Evolutionary conservation across 306 rosid species (phyloP).

Genomic region (Gastrolobium bilobum): DNA sequence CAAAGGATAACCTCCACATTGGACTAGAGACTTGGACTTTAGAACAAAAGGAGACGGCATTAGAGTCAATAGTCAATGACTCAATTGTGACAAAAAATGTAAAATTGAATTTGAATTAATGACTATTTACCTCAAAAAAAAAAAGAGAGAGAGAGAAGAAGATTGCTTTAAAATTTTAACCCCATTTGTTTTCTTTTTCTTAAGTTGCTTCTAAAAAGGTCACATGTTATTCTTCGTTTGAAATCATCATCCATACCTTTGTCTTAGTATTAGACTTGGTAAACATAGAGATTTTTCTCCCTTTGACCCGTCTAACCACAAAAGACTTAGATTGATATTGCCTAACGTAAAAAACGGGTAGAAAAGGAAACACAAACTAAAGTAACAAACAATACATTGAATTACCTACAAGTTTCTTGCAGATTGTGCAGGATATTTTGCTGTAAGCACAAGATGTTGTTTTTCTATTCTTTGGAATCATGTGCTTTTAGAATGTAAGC

Average conservation of each 20-base stretch:
- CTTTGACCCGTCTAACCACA: slow-evolving; percentile 44
- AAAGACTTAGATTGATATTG: slow-evolving; percentile 21
- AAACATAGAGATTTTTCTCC: slow-evolving; percentile 12
- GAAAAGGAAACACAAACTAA: slow-evolving; percentile 32
- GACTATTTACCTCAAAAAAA: background rate
- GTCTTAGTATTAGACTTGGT: slow-evolving; percentile 8
- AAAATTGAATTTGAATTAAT: background rate
- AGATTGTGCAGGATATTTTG: slow-evolving; percentile 19
- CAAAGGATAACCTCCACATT: slow-evolving; percentile 10
- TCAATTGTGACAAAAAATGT: background rate
- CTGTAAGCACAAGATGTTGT: background rate
- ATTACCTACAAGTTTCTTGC: background rate
- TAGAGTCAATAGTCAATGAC: slow-evolving; percentile 47
- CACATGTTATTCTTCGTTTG: slow-evolving; percentile 14
- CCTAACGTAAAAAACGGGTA: slow-evolving; percentile 19
- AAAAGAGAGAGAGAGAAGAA: background rate
- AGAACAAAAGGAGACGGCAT: slow-evolving; percentile 30
- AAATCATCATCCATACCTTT: slow-evolving; percentile 10
- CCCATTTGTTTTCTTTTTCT: background rate
- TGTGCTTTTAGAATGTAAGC: background rate
- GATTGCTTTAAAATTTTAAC: slow-evolving; percentile 15
- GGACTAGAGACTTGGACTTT: slow-evolving; percentile 62
- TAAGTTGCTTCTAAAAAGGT: slow-evolving; percentile 27
- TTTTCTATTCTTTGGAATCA: slow-evolving; percentile 20
- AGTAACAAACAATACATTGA: background rate